These are phyloP conservation scores for Populus hybrid DNA, from an alignment of 441 rosid genomes.

Conservation along the genomic window DNA sequence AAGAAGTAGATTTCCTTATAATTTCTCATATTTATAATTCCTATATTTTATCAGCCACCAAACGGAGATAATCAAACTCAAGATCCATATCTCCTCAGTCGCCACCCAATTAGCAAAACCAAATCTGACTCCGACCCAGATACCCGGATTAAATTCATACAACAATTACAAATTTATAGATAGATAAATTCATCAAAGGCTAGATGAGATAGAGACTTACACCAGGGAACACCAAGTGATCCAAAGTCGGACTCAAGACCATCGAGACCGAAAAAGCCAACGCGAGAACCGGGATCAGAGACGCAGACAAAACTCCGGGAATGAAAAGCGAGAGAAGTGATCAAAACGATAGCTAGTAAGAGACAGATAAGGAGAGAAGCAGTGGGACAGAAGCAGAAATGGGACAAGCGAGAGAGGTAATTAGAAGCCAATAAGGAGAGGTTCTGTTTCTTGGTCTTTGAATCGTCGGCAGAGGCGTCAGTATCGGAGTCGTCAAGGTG, in stretches of 20 bases:
- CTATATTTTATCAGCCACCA: neutral
- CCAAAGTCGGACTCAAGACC: conserved; percentile 90
- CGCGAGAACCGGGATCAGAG: conserved; percentile 70
- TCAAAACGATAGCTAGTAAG: conserved; percentile 18
- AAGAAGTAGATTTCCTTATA: neutral
- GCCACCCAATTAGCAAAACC: neutral
- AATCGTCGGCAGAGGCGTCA: conserved; percentile 55
- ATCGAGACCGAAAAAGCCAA: conserved; percentile 66
- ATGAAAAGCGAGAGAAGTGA: conserved; percentile 42
- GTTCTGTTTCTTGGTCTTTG: conserved; percentile 73
- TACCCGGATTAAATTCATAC: conserved; percentile 3
- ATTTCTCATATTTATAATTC: neutral
- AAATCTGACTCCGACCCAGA: neutral
- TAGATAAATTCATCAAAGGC: neutral
- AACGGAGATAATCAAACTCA: neutral
- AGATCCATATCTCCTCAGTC: neutral
- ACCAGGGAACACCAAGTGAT: conserved; percentile 95
- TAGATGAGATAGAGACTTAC: conserved; percentile 49
- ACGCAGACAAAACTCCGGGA: conserved; percentile 68
- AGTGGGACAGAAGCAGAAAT: conserved; percentile 42
- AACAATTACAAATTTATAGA: neutral
- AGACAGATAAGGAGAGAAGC: conserved; percentile 52
- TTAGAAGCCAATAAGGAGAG: conserved; percentile 53
- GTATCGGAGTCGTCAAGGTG: conserved; percentile 38
- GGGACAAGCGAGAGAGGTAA: conserved; percentile 65